A percentile compares a stretch with the other conserved stretches of the same genome.
These are phyloP conservation scores for Microbotryum scabiosae DNA, from an alignment of 1,284 basidiomycete genomes.

Conservation along the genomic window DNA sequence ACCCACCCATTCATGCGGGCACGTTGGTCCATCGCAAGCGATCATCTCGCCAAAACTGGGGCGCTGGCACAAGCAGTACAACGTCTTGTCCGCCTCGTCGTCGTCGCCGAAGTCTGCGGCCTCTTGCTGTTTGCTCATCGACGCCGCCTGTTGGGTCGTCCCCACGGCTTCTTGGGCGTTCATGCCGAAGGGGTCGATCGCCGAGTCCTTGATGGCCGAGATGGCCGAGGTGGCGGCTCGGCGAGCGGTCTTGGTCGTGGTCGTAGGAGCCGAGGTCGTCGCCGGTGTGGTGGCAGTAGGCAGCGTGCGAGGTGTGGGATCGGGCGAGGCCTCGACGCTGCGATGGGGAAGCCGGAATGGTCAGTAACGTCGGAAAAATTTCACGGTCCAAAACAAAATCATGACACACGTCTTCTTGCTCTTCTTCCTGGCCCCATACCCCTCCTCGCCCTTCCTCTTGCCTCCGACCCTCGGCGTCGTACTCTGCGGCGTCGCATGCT, in stretches of 20 bases:
- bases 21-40: slow-evolving; percentile 82
- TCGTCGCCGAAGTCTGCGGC: slow-evolving; percentile 36
- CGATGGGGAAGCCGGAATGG: neutral
- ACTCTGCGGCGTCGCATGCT: slow-evolving; percentile 1
- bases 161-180: neutral
- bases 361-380: neutral
- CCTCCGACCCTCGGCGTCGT: slow-evolving; percentile 8
- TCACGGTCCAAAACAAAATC: neutral
- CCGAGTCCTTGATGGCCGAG: neutral
- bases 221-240: neutral
- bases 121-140: neutral
- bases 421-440: slow-evolving; percentile 17
- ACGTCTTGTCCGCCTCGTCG: slow-evolving; percentile 56
- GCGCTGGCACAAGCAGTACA: slow-evolving; percentile 82
- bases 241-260: neutral
- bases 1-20: slow-evolving; percentile 87
- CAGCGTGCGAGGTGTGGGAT: slow-evolving; percentile 8
- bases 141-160: neutral
- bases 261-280: neutral
- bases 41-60: slow-evolving; percentile 95
- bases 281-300: too few relatives aligned
- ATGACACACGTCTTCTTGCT: slow-evolving; percentile 27
- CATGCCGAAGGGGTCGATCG: neutral
- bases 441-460: slow-evolving; percentile 27
- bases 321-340: slow-evolving; percentile 16